Evolutionary conservation across 2,329 filamentous ascomycete species (phyloP).

Genomic region (Cryphonectria parasitica): DNA sequence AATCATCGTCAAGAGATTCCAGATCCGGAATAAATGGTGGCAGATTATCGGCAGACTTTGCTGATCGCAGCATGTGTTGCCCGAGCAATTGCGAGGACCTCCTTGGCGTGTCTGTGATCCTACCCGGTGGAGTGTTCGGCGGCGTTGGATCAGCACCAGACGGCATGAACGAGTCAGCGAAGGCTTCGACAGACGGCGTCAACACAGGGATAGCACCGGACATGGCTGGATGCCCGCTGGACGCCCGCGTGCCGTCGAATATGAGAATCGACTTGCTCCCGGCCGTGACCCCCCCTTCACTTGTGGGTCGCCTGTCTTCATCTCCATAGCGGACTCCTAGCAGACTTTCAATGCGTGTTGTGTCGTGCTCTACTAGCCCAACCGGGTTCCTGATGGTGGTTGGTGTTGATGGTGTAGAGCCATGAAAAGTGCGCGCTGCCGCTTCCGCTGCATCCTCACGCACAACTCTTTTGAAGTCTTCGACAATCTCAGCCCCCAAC

Average conservation of each 20-base stretch:
- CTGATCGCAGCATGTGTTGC: slow-evolving; percentile 46
- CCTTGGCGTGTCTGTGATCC: slow-evolving; percentile 49
- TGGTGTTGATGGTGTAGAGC: slow-evolving; percentile 33
- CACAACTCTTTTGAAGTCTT: slow-evolving; percentile 78
- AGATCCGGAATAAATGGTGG: slow-evolving; percentile 55
- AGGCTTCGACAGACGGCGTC: slow-evolving; percentile 55
- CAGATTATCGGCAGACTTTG: slow-evolving; percentile 44
- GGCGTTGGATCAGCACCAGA: slow-evolving; percentile 60
- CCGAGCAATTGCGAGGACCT: slow-evolving; percentile 61
- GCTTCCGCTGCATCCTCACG: slow-evolving; percentile 63
- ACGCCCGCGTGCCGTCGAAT: slow-evolving; percentile 67
- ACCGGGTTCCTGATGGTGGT: slow-evolving; percentile 33
- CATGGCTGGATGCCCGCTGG: slow-evolving; percentile 52
- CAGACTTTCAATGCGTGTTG: slow-evolving; percentile 48
- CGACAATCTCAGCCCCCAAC: slow-evolving; percentile 75
- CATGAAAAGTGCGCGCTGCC: slow-evolving; percentile 35
- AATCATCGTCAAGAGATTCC: slow-evolving; percentile 40
- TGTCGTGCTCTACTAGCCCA: slow-evolving; percentile 47
- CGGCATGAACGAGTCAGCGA: slow-evolving; percentile 56
- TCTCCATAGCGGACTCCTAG: slow-evolving; percentile 41
- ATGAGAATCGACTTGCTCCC: slow-evolving; percentile 93
- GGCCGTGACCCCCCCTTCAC: slow-evolving; percentile 66
- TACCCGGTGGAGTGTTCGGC: slow-evolving; percentile 62
- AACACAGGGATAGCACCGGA: slow-evolving; percentile 50
- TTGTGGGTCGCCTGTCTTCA: slow-evolving; percentile 47